Percentiles rank a stretch among this genome's conserved stretches.
Conservation (phyloP, 2,329 filamentous ascomycete genomes). For the Sporothrix pallida region DNA sequence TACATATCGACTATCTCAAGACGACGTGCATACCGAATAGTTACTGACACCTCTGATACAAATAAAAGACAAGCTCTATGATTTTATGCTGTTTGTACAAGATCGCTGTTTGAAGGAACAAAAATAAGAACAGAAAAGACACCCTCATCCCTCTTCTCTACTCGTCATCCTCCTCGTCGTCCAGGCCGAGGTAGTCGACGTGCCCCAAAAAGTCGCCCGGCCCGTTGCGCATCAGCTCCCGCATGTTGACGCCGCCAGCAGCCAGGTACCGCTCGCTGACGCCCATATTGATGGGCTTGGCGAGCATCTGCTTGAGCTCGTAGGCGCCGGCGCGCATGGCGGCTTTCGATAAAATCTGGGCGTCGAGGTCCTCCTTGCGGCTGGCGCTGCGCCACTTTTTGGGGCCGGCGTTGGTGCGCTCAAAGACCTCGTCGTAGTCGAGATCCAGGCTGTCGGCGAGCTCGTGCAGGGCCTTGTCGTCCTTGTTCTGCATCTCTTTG, state of each 20-base stretch:
- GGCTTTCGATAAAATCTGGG: slow-evolving; percentile 69
- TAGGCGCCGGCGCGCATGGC: slow-evolving; percentile 73
- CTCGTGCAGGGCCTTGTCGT: slow-evolving; percentile 81
- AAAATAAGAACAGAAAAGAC: background rate
- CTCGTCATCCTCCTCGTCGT: slow-evolving; percentile 33
- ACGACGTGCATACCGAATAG: too few relatives aligned
- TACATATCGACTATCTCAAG: too few relatives aligned
- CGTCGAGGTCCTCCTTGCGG: slow-evolving; percentile 79
- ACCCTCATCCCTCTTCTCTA: background rate
- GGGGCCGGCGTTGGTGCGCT: slow-evolving; percentile 27
- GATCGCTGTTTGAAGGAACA: background rate
- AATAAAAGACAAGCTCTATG: background rate
- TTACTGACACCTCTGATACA: too few relatives aligned
- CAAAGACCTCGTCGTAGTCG: slow-evolving; percentile 78
- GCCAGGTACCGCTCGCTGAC: slow-evolving; percentile 88
- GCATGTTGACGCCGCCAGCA: slow-evolving; percentile 81
- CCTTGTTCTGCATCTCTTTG: slow-evolving; percentile 83
- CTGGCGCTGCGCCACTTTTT: slow-evolving; percentile 46
- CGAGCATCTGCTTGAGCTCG: slow-evolving; percentile 73
- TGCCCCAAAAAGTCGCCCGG: slow-evolving; percentile 70
- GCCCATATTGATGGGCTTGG: slow-evolving; percentile 79
- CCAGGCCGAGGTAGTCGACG: slow-evolving; percentile 51
- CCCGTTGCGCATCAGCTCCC: slow-evolving; percentile 68
- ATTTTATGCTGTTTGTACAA: background rate
- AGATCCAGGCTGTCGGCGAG: slow-evolving; percentile 93